Conservation (phyloP, 345 rosid genomes). For the Euphorbia pulcherrima region DNA sequence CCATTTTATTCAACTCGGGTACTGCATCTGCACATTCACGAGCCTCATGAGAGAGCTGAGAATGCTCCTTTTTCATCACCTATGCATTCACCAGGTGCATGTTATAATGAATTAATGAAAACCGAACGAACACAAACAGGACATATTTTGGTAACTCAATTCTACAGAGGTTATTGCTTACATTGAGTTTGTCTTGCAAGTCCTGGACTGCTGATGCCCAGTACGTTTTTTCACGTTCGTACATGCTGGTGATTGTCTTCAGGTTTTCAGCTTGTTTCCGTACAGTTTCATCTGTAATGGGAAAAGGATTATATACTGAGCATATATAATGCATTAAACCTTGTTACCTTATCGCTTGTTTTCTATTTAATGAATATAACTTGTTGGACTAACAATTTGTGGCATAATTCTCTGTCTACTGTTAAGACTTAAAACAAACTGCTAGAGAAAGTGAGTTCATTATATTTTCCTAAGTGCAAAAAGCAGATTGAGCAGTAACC, state of each 20-base stretch:
- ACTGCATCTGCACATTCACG: conserved; percentile 75
- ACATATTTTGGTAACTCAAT: conserved; percentile 12
- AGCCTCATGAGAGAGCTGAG: conserved; percentile 69
- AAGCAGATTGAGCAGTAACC: too few species aligned
- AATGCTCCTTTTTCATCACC: conserved; percentile 83
- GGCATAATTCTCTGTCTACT: too few species aligned
- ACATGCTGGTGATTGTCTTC: conserved; percentile 47
- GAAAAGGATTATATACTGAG: too few species aligned
- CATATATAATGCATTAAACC: too few species aligned
- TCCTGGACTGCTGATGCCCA: conserved; percentile 50
- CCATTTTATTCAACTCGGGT: conserved; percentile 79
- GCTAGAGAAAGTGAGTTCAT: too few species aligned
- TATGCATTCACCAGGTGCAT: too few species aligned
- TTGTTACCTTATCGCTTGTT: too few species aligned
- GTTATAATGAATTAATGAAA: neutral
- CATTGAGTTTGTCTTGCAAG: conserved; percentile 67
- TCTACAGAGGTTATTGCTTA: conserved; percentile 25
- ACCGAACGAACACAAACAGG: neutral
- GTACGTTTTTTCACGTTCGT: conserved; percentile 51
- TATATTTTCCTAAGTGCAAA: too few species aligned
- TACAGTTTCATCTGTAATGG: conserved; percentile 57
- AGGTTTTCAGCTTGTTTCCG: conserved; percentile 61
- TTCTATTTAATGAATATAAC: too few species aligned
- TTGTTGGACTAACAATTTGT: too few species aligned
- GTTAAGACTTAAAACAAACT: too few species aligned